Evolutionary conservation across 1,284 basidiomycete genomes (phyloP), one percentile per base, ranked within the genome.

Genomic region (Irpex sp.): DNA sequence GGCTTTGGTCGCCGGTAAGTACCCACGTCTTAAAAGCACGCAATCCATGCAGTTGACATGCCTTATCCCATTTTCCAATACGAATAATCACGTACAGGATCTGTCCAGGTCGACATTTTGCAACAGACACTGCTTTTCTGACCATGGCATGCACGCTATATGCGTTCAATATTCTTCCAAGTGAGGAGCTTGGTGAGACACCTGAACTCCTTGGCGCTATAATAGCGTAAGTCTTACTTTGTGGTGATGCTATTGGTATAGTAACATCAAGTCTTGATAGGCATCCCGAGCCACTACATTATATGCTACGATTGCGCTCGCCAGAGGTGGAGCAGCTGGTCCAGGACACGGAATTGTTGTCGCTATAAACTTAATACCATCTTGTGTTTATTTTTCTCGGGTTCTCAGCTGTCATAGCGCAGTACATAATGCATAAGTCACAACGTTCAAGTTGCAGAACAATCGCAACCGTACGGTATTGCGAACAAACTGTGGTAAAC

Each of bases 31-130:
- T 9, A 19, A 14, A 51, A 51, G 23, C 23, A 23, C 23, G 23
- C 23, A 23, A 23, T 23, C 23, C 23, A 23, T 23, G 23, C 10
- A 12, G n/a, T 23, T 19, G 18, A 10, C n/a, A 51, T 14, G 12
- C 21, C 9, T 14, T 16, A 19, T 18, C 21, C 18, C 23, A 23
- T 23, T 23, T 23, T 23, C 23, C 23, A 23, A 23, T 23, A 23
- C 23, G 23, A 51, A 51, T 51, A 23, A 12, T 18, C 18, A 14
- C 18, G 12, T 19, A 19, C 21, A 51, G 48, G 8, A 51, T 55
- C 18, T 59, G 58, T 37, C 67, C 70, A 9, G 71, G 71, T 1
- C 65, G 68, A 12, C 66, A 66, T 58, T 66, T 72, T 61, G 70
- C 71, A 6, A 63, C 68, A 49, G 61, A 65, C 35, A 66, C 68